Conservation (phyloP, 495 filamentous ascomycete genomes). For the Trichoderma reesei region DNA sequence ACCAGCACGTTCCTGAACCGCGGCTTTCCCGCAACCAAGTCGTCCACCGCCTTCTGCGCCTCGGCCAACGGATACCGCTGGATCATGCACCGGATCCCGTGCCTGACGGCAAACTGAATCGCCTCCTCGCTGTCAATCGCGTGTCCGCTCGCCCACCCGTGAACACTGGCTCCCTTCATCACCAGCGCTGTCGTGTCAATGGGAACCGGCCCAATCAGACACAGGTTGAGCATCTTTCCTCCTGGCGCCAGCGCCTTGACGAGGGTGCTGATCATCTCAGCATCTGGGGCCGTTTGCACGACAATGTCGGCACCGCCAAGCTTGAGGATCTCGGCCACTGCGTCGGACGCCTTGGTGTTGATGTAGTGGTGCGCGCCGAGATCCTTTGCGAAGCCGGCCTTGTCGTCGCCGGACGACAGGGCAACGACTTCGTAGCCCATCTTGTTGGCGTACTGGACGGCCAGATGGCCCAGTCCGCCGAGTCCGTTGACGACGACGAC, state of each 20-base stretch:
- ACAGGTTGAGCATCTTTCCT: constrained; percentile 53
- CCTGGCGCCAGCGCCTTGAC: constrained; percentile 42
- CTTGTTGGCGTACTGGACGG: constrained; percentile 53
- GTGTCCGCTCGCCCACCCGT: constrained; percentile 54
- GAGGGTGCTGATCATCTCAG: constrained; percentile 42
- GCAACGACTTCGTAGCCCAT: constrained; percentile 59
- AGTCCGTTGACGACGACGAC: constrained; percentile 58
- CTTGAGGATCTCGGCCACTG: constrained; percentile 38
- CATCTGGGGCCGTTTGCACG: constrained; percentile 51
- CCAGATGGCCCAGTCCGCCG: constrained; percentile 60
- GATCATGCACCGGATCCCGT: constrained; percentile 52
- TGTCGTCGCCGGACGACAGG: constrained; percentile 45
- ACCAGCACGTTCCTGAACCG: constrained; percentile 4
- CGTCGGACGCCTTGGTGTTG: constrained; percentile 46
- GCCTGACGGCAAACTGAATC: constrained; percentile 47
- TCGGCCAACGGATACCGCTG: constrained; percentile 34
- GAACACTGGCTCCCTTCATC: constrained; percentile 39
- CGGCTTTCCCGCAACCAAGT: background rate
- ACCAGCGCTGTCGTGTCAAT: constrained; percentile 43
- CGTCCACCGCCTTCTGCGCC: background rate
- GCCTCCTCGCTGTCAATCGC: constrained; percentile 56
- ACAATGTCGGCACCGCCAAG: constrained; percentile 55
- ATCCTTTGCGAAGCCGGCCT: constrained; percentile 48
- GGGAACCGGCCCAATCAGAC: constrained; percentile 39
- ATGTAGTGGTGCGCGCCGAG: constrained; percentile 62